A percentile compares a stretch with the other conserved stretches of the same genome.
phyloP scores from a whole-genome alignment of 1,284 basidiomycete genomes.

The Cutaneotrichosporon sp. region DNA sequence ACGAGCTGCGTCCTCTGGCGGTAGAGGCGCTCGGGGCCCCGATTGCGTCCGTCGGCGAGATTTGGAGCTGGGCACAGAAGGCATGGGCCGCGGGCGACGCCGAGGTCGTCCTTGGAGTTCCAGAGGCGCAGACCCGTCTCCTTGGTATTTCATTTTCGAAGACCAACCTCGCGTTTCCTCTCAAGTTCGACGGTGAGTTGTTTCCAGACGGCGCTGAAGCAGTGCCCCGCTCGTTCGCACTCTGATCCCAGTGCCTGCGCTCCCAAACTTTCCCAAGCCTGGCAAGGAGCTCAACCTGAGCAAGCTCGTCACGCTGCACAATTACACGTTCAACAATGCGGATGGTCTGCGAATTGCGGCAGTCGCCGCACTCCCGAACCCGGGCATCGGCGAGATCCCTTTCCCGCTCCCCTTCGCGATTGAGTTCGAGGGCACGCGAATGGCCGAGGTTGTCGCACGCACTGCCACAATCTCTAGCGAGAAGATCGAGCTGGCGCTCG shows the following conservation, averaged over 20 bases:
- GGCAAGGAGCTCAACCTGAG: conserved; percentile 44
- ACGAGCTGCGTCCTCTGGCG: conserved; percentile 36
- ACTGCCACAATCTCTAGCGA: conserved; percentile 19
- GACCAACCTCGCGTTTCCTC: conserved; percentile 33
- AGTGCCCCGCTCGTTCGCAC: conserved; percentile 15
- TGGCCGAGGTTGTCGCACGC: conserved; percentile 43
- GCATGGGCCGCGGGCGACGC: conserved; percentile 42
- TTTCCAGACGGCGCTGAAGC: conserved; percentile 6
- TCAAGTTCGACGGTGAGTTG: conserved; percentile 43
- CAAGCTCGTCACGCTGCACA: conserved; percentile 39
- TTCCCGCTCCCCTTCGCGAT: conserved; percentile 48
- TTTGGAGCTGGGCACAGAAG: conserved; percentile 40
- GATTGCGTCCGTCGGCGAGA: conserved; percentile 37
- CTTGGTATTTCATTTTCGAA: conserved; percentile 23
- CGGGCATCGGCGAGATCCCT: conserved; percentile 32
- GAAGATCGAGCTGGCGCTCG: conserved; percentile 34
- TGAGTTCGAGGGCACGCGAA: conserved; percentile 30
- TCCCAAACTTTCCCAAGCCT: conserved; percentile 46
- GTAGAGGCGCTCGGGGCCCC: conserved; percentile 39
- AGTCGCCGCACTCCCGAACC: conserved; percentile 40
- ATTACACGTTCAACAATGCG: conserved; percentile 36
- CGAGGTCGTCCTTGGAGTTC: conserved; percentile 31
- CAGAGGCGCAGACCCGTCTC: conserved; percentile 27
- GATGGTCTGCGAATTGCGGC: conserved; percentile 37
- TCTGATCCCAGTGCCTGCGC: conserved; percentile 39